These are phyloP conservation scores for Ramichloridium luteum DNA, from an alignment of 2,329 filamentous ascomycete genomes.

Conservation along the genomic window DNA sequence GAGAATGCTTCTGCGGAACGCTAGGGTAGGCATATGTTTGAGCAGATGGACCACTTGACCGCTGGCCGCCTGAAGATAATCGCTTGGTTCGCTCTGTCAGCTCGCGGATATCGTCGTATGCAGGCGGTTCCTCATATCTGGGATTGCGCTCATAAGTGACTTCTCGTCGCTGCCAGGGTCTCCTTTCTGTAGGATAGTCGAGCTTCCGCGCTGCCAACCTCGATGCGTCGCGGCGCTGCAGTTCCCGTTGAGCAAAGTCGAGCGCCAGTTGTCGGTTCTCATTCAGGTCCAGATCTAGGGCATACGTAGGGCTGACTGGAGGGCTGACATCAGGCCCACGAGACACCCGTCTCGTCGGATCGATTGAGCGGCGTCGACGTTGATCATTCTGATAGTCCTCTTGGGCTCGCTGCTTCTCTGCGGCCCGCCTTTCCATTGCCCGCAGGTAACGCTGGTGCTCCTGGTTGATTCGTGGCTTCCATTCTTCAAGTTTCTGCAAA, in stretches of 20 bases:
- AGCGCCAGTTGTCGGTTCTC: conserved; percentile 67
- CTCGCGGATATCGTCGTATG: no score
- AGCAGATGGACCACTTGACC: no score
- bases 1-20: conserved; percentile 32
- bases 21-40: conserved; percentile 36
- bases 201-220: no score
- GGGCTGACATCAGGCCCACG: conserved; percentile 7
- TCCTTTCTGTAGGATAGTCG: no score
- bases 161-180: no score
- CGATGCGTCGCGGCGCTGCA: conserved; percentile 51
- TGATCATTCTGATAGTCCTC: conserved; percentile 11
- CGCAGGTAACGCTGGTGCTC: conserved; percentile 57
- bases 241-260: conserved; percentile 60
- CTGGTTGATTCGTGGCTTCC: conserved; percentile 67
- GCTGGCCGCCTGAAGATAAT: no score
- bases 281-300: conserved; percentile 55
- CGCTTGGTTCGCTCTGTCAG: no score
- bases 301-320: conserved; percentile 9
- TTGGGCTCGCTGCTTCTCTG: conserved; percentile 17
- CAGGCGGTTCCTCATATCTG: no score
- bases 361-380: conserved; percentile 7
- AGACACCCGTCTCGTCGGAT: conserved; percentile 10
- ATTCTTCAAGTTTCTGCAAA: conserved; percentile 57
- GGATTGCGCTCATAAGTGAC: no score
- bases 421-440: conserved; percentile 31